Percentiles rank a stretch among this genome's conserved stretches.
Evolutionary conservation across 257 asterid species (phyloP).

Genomic region (Rehmannia glutinosa): DNA sequence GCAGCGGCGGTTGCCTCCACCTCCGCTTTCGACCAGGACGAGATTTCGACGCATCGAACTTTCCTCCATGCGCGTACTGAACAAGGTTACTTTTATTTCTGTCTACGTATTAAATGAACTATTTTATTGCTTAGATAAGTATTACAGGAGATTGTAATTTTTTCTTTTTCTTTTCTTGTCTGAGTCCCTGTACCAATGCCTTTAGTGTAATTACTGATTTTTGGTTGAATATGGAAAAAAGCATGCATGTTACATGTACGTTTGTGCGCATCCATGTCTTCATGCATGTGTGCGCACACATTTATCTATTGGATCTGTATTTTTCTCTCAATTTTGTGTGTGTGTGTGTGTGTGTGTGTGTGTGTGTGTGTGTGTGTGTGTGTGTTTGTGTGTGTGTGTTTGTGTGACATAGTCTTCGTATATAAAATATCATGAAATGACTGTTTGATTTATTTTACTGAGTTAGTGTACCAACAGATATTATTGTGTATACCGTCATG

Average conservation of each 20-base stretch:
- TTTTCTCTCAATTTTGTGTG: not conserved
- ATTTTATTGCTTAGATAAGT: not conserved
- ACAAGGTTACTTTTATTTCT: constrained; percentile 44
- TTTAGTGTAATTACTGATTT: not conserved
- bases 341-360: not conserved
- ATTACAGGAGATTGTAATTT: not conserved
- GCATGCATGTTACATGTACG: not conserved
- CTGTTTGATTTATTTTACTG: not conserved
- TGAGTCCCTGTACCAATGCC: not conserved
- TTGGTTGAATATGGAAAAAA: not conserved
- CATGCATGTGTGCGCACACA: not conserved
- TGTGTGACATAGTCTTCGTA: not conserved
- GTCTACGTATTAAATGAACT: not conserved
- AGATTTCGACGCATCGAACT: constrained; percentile 42
- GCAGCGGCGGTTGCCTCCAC: constrained; percentile 32
- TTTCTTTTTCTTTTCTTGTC: no score
- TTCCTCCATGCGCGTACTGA: constrained; percentile 60
- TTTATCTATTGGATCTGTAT: not conserved
- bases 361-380: no score
- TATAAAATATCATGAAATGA: not conserved
- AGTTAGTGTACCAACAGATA: not conserved
- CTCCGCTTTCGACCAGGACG: constrained; percentile 40
- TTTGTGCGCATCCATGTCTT: not conserved
- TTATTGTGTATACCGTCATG: not conserved
- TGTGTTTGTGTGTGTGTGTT: no score